Evolutionary conservation across 768 basidiomycete species (phyloP), one percentile per base, ranked within the genome.

Genomic region (Lentinus tigrinus): DNA sequence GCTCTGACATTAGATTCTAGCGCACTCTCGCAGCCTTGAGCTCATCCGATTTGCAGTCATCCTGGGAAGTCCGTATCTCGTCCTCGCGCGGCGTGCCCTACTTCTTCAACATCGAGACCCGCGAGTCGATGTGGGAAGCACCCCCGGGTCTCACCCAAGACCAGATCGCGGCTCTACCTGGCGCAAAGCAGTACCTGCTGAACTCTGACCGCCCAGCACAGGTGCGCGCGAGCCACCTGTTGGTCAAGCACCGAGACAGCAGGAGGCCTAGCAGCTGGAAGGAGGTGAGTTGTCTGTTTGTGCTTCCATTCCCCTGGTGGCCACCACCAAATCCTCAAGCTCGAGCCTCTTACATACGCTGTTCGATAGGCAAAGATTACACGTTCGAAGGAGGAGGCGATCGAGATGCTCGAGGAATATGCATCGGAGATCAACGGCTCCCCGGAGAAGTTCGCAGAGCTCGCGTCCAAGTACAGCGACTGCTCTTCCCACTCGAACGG

Each of bases 141-240:
- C 95, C 93, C 2, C 26, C 76, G 1, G 85, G 73, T 3, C 70
- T 95, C 34, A 75, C 84, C n/a, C 63, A 77, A 14, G 86, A 88
- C 1, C 71, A 95, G 63, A 72, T 91, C 64, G 60, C 73, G 1
- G 52, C 73, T 3, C 80, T 97, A 10, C 85, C 91, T 2, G 93
- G 92, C 0, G 89, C 89, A 17, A 58, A 67, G 11, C 69, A 84
- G 40, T 74, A 84, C 67, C 80, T 81, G 56, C 72, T 53, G 26
- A 40, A 56, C 49, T 59, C 66, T 65, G 46, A 52, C 60, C 31
- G 70, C 68, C 67, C 77, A 17, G 79, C 75, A 19, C 80, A 90
- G 73, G 92, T 97, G 38, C 84, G 93, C 49, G 96, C 95, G n/a
- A 94, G 93, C 68, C 97, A 99, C 77, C 78, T 99, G 60, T 75